Evolutionary conservation across 169 alveolate genomes (phyloP).

Genomic region (Eimeria necatrix): DNA sequence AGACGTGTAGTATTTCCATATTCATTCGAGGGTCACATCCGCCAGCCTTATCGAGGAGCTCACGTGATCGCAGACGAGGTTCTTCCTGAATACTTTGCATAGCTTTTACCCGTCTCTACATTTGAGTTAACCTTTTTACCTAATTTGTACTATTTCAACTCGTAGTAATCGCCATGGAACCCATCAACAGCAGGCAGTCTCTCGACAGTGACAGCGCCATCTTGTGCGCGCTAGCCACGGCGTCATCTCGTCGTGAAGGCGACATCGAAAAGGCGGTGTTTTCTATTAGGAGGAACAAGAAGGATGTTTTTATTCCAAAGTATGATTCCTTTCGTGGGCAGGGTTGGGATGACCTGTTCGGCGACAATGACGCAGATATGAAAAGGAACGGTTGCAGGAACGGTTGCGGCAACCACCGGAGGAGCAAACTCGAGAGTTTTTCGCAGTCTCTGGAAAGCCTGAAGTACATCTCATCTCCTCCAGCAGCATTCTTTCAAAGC

Average conservation of each 20-base stretch:
- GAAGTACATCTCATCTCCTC: neutral
- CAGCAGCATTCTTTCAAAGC: slow-evolving; percentile 31
- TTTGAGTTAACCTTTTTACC: neutral
- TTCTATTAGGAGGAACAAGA: neutral
- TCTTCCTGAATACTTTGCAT: no score
- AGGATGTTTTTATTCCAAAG: slow-evolving; percentile 1
- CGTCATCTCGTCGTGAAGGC: neutral
- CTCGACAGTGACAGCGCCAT: neutral
- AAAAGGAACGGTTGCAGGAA: neutral
- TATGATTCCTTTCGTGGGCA: slow-evolving; percentile 23
- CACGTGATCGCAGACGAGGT: no score
- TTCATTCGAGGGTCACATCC: neutral
- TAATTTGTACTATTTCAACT: neutral
- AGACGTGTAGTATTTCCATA: neutral
- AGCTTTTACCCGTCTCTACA: slow-evolving; percentile 8
- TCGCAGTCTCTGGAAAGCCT: neutral
- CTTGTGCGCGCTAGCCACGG: neutral
- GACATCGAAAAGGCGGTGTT: neutral
- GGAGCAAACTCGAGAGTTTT: neutral
- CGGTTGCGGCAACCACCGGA: neutral
- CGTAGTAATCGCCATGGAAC: neutral
- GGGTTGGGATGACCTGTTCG: slow-evolving; percentile 54
- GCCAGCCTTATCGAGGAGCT: slow-evolving; percentile 13
- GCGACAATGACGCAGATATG: neutral
- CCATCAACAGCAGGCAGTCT: neutral